Percentiles rank a stretch among this genome's conserved stretches.
These are phyloP conservation scores for Tuber indicum DNA, from an alignment of 495 filamentous ascomycete genomes.

Conservation along the genomic window DNA sequence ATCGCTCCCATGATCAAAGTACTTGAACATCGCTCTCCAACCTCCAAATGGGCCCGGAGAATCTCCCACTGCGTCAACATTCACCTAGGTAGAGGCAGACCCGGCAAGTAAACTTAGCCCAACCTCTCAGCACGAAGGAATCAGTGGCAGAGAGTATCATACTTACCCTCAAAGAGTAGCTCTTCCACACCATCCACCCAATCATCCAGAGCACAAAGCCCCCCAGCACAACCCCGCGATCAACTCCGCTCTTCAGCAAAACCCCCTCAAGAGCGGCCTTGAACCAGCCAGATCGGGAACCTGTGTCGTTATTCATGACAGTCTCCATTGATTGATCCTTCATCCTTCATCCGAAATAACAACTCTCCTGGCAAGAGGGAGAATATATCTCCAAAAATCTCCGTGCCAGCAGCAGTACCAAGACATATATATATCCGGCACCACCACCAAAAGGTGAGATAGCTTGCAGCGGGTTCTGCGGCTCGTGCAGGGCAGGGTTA, in stretches of 20 bases:
- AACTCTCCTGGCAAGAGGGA: not conserved
- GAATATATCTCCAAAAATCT: not conserved
- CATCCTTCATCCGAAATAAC: not conserved
- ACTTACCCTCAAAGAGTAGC: not conserved
- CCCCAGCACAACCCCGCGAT: not conserved
- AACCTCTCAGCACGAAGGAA: not conserved
- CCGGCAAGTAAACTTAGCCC: not conserved
- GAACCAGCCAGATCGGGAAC: not conserved
- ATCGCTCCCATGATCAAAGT: slow-evolving; percentile 13
- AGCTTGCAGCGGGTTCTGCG: no score
- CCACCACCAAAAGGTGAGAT: not conserved
- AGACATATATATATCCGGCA: not conserved
- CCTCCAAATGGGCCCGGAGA: slow-evolving; percentile 23
- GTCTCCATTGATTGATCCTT: not conserved
- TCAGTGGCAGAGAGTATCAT: not conserved
- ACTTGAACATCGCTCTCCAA: slow-evolving; percentile 33
- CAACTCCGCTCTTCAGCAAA: not conserved
- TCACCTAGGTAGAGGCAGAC: slow-evolving; percentile 8
- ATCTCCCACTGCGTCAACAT: slow-evolving; percentile 27
- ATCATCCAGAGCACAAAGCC: not conserved
- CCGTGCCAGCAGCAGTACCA: not conserved
- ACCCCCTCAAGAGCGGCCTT: not conserved
- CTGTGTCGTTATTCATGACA: not conserved
- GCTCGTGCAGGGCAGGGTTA: no score
- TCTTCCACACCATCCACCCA: not conserved